Base-by-base conservation (phyloP, 495 filamentous ascomycete species). In the Evernia prunastri region DNA sequence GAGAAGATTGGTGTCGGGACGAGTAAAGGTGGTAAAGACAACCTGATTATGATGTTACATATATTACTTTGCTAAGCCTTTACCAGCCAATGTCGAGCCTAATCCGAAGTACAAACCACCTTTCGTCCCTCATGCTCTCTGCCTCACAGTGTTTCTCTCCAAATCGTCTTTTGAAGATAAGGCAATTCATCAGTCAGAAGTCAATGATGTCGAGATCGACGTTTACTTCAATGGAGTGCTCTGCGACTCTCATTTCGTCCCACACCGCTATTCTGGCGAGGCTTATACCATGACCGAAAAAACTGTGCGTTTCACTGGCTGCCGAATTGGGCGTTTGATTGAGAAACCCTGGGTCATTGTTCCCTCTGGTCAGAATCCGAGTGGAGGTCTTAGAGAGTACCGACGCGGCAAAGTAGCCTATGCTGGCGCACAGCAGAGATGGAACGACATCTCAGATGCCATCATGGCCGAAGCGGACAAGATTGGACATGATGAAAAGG, bases 221-320 rank as follows among this genome's bases (percentile, higher is more conserved):
- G 72, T 80, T 27, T 79, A 75, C 67, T 66, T 78, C 66, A 81
- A 82, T 61, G 79, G 79, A 29, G 63, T 74, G 8, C 66, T 80
- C 4, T 67, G 66, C 4, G 67, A 56, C 12, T 73, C 73, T n/a
- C 59, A 63, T 11, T 70, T 69, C 42, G 27, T 74, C 36, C 64
- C 70, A 25, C 27, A 64, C n/a, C 47, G 31, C 20, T 42, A 63
- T 11, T 25, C 68, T 18, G 61, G 63, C 37, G 51, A 35, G 17
- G 31, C 27, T 25, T 13, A 40, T 29, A 17, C 12, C 53, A 61
- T 60, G 40, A 58, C 23, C 42, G 63, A 49, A 20, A 63, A 54
- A 39, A 68, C 61, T 53, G 53, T 69, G 25, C 66, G 69, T 31
- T 78, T 78, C 63, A 63, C 74, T 25, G 79, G 79, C 6, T 68